Evolutionary conservation across 768 basidiomycete genomes (phyloP), one percentile per base, ranked within the genome.

Genomic region (Suillus paluster): DNA sequence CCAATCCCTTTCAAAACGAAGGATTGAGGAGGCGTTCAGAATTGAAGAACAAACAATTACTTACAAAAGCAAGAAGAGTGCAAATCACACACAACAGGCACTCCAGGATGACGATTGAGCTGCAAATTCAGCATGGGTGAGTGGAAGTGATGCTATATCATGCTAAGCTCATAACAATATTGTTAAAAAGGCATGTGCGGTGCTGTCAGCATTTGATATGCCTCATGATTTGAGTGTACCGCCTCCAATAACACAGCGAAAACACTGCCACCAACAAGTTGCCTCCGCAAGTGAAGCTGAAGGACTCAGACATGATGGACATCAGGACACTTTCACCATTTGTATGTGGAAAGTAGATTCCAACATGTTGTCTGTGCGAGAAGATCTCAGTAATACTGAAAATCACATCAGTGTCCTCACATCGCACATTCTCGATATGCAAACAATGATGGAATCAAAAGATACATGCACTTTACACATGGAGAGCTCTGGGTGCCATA

Each of bases 61-160:
- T 1, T 59, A 59, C 48, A 34, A 50, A 48, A 59, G 58, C 30
- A 59, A 59, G 33, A 50, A 59, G 27, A 59, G 58, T 2, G 58
- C 49, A n/a, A 25, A 59, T n/a, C 8, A 21, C 33, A 34, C 49
- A 10, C 58, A 59, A 34, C 46, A 14, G 36, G 44, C 58, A 3
- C 58, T 59, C 27, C 39, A 50, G 21, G 46, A 59, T 27, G 15
- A 52, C 12, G 48, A 59, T 36, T 5, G 5, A 36, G 30, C 48
- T 33, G 15, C 25, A 14, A 59, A 59, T 27, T 44, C 14, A 27
- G 34, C 48, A 52, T 59, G 48, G 58, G 58, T 59, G 38, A 59
- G 48, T 10, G 4, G 30, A 12, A 19, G 25, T 12, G 23, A n/a
- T 38, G 11, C 27, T 11, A 48, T 17, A n/a, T 14, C 46, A 38